A percentile compares a stretch with the other conserved stretches of the same genome.
phyloP scores from a whole-genome alignment of 179 eudicot genomes.

The Silene coronaria region DNA sequence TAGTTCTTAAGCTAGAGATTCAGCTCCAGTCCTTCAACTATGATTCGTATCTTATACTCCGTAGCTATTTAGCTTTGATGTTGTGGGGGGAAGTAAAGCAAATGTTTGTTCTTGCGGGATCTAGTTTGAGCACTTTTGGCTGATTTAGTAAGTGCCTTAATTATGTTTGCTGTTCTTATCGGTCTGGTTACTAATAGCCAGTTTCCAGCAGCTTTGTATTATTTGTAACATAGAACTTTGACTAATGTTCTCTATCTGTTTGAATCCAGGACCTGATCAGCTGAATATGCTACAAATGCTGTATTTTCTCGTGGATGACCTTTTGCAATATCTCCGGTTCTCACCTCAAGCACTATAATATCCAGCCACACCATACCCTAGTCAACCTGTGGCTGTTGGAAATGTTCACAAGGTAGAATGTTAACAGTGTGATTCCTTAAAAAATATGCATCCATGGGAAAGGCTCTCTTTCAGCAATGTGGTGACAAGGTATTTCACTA shows the following conservation, averaged over 20 bases:
- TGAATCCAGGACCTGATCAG: constrained; percentile 65
- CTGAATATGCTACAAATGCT: constrained; percentile 66
- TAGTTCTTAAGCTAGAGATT: constrained; percentile 10
- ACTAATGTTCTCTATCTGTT: not conserved
- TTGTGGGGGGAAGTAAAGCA: not conserved
- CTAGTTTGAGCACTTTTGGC: constrained; percentile 95
- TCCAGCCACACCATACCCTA: not conserved
- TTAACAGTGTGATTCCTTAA: constrained; percentile 8
- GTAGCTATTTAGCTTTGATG: not conserved
- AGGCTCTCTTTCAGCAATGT: not conserved
- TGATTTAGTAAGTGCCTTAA: constrained; percentile 60
- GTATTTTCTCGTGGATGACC: constrained; percentile 84
- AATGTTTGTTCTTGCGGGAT: constrained; percentile 41
- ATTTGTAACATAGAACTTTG: not conserved
- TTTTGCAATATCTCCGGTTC: constrained; percentile 79
- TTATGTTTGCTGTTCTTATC: not conserved
- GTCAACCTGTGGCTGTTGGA: not conserved
- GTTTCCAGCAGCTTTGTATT: not conserved
- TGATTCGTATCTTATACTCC: not conserved
- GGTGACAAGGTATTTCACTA: constrained; percentile 6
- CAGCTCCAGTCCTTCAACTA: not conserved
- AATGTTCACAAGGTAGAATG: constrained; percentile 2
- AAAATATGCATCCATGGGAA: not conserved
- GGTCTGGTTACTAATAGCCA: constrained; percentile 9
- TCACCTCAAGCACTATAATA: no score